phyloP scores from a whole-genome alignment of 2,329 filamentous ascomycete species.

The Aureobasidium sp. region DNA sequence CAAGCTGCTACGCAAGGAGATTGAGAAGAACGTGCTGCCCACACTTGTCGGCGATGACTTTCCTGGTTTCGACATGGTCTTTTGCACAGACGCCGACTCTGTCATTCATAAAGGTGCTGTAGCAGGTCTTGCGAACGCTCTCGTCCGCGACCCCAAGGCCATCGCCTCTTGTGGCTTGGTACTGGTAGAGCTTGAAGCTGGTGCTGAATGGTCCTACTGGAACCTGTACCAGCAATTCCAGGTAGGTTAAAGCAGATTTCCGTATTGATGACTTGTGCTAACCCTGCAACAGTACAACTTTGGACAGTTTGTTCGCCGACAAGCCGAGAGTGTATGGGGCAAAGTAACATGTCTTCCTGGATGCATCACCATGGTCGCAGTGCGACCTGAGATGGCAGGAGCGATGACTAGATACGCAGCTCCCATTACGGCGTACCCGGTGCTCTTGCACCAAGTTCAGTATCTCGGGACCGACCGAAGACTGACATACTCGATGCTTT shows the following conservation, averaged over 20 bases:
- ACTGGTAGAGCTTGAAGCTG: slow-evolving; percentile 19
- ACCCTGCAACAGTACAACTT: slow-evolving; percentile 16
- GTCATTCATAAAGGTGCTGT: slow-evolving; percentile 20
- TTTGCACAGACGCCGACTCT: slow-evolving; percentile 20
- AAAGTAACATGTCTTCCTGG: slow-evolving; percentile 21
- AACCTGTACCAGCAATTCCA: slow-evolving; percentile 22
- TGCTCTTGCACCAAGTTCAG: slow-evolving; percentile 20
- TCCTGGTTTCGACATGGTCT: slow-evolving; percentile 19
- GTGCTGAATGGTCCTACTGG: slow-evolving; percentile 20
- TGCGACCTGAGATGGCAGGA: slow-evolving; percentile 19
- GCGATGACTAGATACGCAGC: slow-evolving; percentile 20
- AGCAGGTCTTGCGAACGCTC: slow-evolving; percentile 17
- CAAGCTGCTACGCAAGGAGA: slow-evolving; percentile 15
- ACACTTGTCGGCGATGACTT: slow-evolving; percentile 16
- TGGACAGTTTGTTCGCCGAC: slow-evolving; percentile 20
- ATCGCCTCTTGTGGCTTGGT: slow-evolving; percentile 20
- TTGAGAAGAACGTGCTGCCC: slow-evolving; percentile 18
- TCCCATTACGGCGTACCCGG: slow-evolving; percentile 19
- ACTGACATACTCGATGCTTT: slow-evolving; percentile 20
- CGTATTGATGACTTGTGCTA: background rate
- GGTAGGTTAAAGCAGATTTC: background rate
- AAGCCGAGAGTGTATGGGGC: slow-evolving; percentile 18
- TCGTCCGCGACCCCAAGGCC: slow-evolving; percentile 17
- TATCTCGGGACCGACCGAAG: slow-evolving; percentile 21
- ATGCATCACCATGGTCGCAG: slow-evolving; percentile 21